Base-by-base conservation (phyloP, 1,284 basidiomycete genomes). In the Marasmius oreades region DNA sequence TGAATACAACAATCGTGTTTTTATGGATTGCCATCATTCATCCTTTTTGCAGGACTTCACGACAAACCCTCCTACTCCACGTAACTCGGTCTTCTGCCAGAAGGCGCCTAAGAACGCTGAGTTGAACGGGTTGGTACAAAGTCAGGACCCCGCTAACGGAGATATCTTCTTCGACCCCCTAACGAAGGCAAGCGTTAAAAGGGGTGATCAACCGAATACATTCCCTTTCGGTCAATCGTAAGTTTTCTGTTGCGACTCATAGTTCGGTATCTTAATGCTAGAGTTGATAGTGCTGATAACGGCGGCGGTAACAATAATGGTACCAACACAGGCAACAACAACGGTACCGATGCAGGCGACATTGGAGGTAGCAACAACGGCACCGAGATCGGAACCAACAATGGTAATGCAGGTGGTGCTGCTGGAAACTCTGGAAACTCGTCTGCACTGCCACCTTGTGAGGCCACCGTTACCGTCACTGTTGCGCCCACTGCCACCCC, bases 131-230 rank as follows among this genome's bases (percentile, higher is more conserved):
- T 62, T 81, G 11, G 74, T 80, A 20, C 79, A 81, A 61, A 74
- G 71, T 23, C 81, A 82, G 63, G 79, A 81, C 63, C 75, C 77
- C 34, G 72, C 71, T 48, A 78, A 78, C 53, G 75, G 77, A 57
- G 65, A 79, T 47, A 48, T 79, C 44, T 86, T 86, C 73, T 84
- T 83, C 63, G 82, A 84, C 67, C 81, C 82, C 34, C 79, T 77
- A 2, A 66, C 64, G 4, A 57, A 67, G 52, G 62, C 65, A 18
- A 75, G 78, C 37, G 80, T 84, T 33, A 62, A 61, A 57, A 76
- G 74, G 63, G 82, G 83, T n/a, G 64, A 70, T 11, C 79, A 82
- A 64, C 64, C 78, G 5, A 82, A 84, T 66, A 85, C 82, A 4
- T 67, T 61, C 39, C 81, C 81, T 50, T 80, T 82, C 63, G 70